Conservation (phyloP, 257 asterid species). For the Thymus mandschuricus region DNA sequence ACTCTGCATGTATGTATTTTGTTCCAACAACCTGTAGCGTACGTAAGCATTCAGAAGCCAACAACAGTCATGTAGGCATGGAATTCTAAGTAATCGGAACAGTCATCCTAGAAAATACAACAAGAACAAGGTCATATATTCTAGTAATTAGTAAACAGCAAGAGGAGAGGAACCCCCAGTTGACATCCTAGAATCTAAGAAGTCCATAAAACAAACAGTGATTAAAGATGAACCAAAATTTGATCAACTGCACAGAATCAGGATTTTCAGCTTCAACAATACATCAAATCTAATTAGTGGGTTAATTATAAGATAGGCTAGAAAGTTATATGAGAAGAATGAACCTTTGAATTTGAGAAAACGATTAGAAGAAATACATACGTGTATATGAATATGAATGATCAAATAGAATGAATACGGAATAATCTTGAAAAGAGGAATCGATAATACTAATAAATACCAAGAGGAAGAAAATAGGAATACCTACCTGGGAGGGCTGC, state of each 20-base stretch:
- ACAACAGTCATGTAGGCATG: conserved; percentile 5
- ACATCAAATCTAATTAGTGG: background rate
- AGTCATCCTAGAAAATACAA: too few relatives aligned
- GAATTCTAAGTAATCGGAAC: background rate
- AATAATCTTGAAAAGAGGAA: too few relatives aligned
- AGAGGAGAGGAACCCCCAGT: background rate
- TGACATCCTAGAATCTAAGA: too few relatives aligned
- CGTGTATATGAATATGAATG: background rate
- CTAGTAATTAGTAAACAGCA: background rate
- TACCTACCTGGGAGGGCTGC: background rate
- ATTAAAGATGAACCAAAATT: conserved; percentile 1
- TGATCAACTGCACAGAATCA: background rate
- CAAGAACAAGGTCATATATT: too few relatives aligned
- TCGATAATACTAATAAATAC: too few relatives aligned
- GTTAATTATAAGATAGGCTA: background rate
- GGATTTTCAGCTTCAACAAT: background rate
- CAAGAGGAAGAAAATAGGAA: too few relatives aligned
- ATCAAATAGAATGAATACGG: conserved; percentile 5
- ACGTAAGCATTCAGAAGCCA: conserved; percentile 21
- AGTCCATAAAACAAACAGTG: background rate
- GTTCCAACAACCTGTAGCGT: conserved; percentile 7
- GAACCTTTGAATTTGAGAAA: background rate
- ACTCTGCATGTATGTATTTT: conserved; percentile 4
- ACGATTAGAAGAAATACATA: background rate
- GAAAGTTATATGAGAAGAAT: background rate